Base-by-base conservation (phyloP, 2,329 filamentous ascomycete genomes). In the Arthrobotrys sinensis region DNA sequence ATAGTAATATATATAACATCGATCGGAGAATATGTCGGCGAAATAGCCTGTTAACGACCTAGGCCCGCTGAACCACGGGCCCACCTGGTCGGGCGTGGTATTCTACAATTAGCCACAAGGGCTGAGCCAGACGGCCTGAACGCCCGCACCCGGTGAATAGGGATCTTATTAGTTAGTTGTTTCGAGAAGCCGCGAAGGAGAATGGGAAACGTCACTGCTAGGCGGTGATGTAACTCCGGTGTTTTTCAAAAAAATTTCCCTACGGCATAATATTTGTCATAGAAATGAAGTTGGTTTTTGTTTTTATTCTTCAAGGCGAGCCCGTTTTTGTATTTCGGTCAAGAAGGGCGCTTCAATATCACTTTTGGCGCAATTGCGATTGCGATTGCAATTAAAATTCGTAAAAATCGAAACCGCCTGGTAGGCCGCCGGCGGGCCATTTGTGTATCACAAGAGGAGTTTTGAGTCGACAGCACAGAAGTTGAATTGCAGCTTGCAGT, bases 181-280 rank as follows among this genome's bases (percentile, higher is more conserved):
- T 38, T 19, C 21, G 36, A 72, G 19, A 64, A 16, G n/a, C 16
- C 16, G 19, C 16, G 2, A 24, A 24, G 45, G 19, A 24, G n/a
- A 16, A 16, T 4, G 24, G 24, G 19, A 68, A 57, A 68, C 50
- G 66, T 69, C 66, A 69, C 24, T 45, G 48, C 46, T 24, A 7
- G 21, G 4, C 28, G 43, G 45, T 48, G 68, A 72, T 72, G 68
- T 65, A 72, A 72, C 68, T 57, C 34, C n/a, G 52, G 40, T 38
- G 21, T 32, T 28, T 43, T 60, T 43, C 28, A 43, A 28, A 14
- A 16, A 48, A 36, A 48, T 34, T 28, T 34, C n/a, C 36, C 16
- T 14, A 52, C 57, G 55, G 46, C 48, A 65, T 57, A 48, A 72
- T 65, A 65, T 72, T 72, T 72, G 60, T 65, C 60, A 72, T 65